A percentile compares a stretch with the other conserved stretches of the same genome.
These are phyloP conservation scores for Monosporozyma unispora DNA, from an alignment of 805 yeast genomes.

Conservation along the genomic window DNA sequence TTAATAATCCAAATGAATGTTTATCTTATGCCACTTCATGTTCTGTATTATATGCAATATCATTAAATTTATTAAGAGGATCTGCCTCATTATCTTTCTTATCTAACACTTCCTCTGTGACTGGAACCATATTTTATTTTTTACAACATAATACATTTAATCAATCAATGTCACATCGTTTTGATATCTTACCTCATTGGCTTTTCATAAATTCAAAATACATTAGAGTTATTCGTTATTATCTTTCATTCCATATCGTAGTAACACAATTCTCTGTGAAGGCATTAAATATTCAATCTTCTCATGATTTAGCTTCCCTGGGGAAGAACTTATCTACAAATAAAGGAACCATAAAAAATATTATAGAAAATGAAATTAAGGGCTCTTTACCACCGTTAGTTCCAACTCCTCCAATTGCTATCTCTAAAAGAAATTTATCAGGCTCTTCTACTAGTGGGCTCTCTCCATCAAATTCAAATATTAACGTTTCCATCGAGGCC, in stretches of 20 bases:
- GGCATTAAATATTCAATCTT: background rate
- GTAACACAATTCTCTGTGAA: conserved; percentile 13
- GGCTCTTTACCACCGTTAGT: too few species aligned
- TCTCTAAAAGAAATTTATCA: background rate
- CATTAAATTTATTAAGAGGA: conserved; percentile 12
- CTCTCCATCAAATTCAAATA: background rate
- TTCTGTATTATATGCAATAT: conserved; percentile 21
- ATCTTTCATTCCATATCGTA: conserved; percentile 26
- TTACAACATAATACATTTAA: background rate
- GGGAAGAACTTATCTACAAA: background rate
- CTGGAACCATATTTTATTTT: background rate
- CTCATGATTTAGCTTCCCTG: background rate
- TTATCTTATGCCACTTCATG: conserved; percentile 24
- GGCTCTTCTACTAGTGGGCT: background rate
- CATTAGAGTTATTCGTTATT: conserved; percentile 6
- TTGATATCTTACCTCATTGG: background rate
- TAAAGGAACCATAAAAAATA: background rate
- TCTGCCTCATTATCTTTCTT: conserved; percentile 4
- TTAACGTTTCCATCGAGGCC: background rate
- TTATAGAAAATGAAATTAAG: background rate
- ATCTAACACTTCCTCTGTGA: background rate
- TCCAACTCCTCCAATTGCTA: background rate
- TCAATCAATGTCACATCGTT: background rate
- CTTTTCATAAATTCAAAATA: background rate
- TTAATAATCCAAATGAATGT: conserved; percentile 25